These are phyloP conservation scores for Fusarium torulosum DNA, from an alignment of 2,329 filamentous ascomycete genomes.

Conservation along the genomic window DNA sequence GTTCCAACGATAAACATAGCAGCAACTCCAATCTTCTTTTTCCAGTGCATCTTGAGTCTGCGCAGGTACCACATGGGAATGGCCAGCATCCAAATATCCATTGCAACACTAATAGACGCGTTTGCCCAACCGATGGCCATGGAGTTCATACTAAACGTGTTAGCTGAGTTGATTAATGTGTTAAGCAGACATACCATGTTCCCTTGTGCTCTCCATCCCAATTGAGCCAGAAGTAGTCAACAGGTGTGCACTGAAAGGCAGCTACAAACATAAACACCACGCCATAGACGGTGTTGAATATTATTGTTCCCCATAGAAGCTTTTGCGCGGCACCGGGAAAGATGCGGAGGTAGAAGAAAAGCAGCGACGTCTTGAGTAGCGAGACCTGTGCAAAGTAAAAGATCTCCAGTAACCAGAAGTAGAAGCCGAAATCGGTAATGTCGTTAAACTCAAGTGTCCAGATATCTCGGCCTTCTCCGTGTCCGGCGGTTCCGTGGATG, in stretches of 20 bases:
- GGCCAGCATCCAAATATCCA: constrained; percentile 59
- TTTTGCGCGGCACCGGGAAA: constrained; percentile 51
- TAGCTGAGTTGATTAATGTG: background rate
- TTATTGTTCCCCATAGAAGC: constrained; percentile 51
- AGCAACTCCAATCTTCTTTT: constrained; percentile 58
- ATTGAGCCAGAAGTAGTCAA: constrained; percentile 56
- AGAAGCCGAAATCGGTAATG: constrained; percentile 46
- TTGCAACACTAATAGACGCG: constrained; percentile 56
- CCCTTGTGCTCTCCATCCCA: constrained; percentile 58
- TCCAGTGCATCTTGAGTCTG: constrained; percentile 52
- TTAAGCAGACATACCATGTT: constrained; percentile 48
- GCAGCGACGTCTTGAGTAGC: constrained; percentile 56
- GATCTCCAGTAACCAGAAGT: constrained; percentile 53
- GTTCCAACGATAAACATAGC: constrained; percentile 61
- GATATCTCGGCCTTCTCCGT: constrained; percentile 52
- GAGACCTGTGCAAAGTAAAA: constrained; percentile 56
- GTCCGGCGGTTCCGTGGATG: constrained; percentile 38
- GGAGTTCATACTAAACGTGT: constrained; percentile 50
- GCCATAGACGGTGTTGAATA: constrained; percentile 50
- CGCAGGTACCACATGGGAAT: constrained; percentile 56
- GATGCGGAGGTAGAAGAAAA: constrained; percentile 59
- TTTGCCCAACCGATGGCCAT: constrained; percentile 58
- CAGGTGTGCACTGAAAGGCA: constrained; percentile 56
- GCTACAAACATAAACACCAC: constrained; percentile 51
- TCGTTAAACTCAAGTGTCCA: constrained; percentile 49